These are phyloP conservation scores for Ascochyta clinopodiicola DNA, from an alignment of 2,329 filamentous ascomycete genomes.

Conservation along the genomic window DNA sequence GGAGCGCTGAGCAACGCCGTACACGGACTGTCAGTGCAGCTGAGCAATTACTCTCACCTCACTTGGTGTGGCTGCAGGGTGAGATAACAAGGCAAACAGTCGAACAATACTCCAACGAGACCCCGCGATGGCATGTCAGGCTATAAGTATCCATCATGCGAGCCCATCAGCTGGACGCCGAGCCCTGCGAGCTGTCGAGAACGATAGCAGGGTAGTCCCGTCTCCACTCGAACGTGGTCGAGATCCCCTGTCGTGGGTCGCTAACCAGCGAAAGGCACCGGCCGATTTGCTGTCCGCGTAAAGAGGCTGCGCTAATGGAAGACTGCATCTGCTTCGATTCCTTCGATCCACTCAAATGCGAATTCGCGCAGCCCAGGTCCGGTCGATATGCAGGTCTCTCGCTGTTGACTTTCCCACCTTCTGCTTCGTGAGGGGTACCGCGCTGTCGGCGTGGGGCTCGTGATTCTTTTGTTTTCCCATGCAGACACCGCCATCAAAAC, in stretches of 20 bases:
- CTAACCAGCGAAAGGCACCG: constrained; percentile 7
- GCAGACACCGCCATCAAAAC: constrained; percentile 11
- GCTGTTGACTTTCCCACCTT: constrained; percentile 1
- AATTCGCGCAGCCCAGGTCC: constrained; percentile 17
- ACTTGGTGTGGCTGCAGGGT: neutral
- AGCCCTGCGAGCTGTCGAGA: constrained; percentile 8
- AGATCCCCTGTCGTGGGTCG: constrained; percentile 13
- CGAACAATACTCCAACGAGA: neutral
- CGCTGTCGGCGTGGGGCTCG: constrained; percentile 7
- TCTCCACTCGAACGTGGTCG: constrained; percentile 14
- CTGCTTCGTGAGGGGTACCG: constrained; percentile 12
- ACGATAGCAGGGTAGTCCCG: constrained; percentile 14
- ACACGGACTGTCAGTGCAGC: constrained; percentile 5
- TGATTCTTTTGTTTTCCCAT: constrained; percentile 8
- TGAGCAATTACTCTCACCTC: neutral
- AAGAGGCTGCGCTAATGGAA: constrained; percentile 11
- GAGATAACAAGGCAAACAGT: neutral
- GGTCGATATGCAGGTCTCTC: constrained; percentile 20
- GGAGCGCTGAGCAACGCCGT: constrained; percentile 7
- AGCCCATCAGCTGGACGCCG: constrained; percentile 13
- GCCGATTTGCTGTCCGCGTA: constrained; percentile 1
- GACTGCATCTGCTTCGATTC: constrained; percentile 9
- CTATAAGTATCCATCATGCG: constrained; percentile 18
- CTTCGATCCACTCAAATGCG: constrained; percentile 15
- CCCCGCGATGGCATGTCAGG: constrained; percentile 13